A percentile compares a stretch with the other conserved stretches of the same genome.
phyloP scores from a whole-genome alignment of 2,329 filamentous ascomycete genomes.

The Paecilomyces fulvus region DNA sequence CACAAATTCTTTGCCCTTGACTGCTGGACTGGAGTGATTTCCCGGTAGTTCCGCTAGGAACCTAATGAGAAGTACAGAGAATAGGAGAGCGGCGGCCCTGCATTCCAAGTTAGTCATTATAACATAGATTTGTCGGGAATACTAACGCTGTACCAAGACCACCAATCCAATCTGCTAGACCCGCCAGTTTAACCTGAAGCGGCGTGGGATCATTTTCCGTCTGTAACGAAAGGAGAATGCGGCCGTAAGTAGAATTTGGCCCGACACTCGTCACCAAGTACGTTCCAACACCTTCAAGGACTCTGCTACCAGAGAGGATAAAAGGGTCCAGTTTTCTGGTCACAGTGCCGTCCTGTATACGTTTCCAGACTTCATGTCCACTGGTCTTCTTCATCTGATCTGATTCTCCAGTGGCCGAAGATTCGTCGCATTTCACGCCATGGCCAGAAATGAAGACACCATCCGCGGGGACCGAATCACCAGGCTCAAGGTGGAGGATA shows the following conservation, averaged over 20 bases:
- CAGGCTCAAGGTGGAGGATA: slow-evolving; percentile 55
- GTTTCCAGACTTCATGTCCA: slow-evolving; percentile 51
- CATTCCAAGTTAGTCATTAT: slow-evolving; percentile 5
- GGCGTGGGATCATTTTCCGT: slow-evolving; percentile 68
- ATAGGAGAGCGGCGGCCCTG: slow-evolving; percentile 63
- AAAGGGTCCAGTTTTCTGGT: slow-evolving; percentile 56
- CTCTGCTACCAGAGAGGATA: slow-evolving; percentile 72
- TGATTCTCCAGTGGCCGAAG: slow-evolving; percentile 58
- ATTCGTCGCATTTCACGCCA: slow-evolving; percentile 54
- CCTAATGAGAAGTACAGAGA: slow-evolving; percentile 77
- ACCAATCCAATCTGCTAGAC: slow-evolving; percentile 68
- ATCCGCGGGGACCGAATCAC: slow-evolving; percentile 56
- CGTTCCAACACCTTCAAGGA: slow-evolving; percentile 68
- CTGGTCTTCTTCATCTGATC: slow-evolving; percentile 59
- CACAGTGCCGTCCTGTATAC: slow-evolving; percentile 45
- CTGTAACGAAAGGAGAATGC: slow-evolving; percentile 65
- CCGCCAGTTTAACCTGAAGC: slow-evolving; percentile 66
- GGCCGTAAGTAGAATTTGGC: slow-evolving; percentile 65
- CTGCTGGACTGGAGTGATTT: slow-evolving; percentile 48
- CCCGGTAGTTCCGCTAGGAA: slow-evolving; percentile 63
- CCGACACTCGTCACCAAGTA: slow-evolving; percentile 68
- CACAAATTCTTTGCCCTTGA: slow-evolving; percentile 71
- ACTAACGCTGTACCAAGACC: slow-evolving; percentile 60
- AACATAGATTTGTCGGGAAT: background rate
- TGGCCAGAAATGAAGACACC: slow-evolving; percentile 51